Conservation (phyloP, 2,329 filamentous ascomycete species). For the Pyrenochaeta sp. region DNA sequence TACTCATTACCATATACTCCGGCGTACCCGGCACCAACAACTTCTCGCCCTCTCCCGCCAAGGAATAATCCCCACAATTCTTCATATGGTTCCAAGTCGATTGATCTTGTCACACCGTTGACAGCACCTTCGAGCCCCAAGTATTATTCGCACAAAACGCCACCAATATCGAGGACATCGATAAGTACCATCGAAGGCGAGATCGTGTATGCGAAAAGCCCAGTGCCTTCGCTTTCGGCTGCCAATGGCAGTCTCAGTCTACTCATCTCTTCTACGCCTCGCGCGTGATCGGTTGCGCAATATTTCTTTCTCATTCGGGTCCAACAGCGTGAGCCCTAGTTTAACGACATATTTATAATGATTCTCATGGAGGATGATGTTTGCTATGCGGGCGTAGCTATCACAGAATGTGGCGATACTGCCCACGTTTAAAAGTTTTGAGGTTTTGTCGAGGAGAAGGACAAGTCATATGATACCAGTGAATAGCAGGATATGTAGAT, state of each 20-base stretch:
- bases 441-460: not conserved
- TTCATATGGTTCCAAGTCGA: conserved; percentile 51
- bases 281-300: not conserved
- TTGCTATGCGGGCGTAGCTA: conserved; percentile 1
- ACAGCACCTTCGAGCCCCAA: conserved; percentile 46
- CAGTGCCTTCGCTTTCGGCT: conserved; percentile 41
- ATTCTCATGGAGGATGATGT: not conserved
- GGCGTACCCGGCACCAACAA: conserved; percentile 45
- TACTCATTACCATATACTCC: conserved; percentile 55
- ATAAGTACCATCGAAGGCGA: conserved; percentile 48
- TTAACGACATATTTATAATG: not conserved
- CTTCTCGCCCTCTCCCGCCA: conserved; percentile 48
- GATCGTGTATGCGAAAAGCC: conserved; percentile 47
- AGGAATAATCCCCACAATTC: conserved; percentile 50
- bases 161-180: conserved; percentile 42
- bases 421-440: not conserved
- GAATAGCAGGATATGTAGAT: not conserved
- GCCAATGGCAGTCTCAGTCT: conserved; percentile 50
- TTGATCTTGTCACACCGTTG: conserved; percentile 56
- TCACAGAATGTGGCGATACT: not conserved
- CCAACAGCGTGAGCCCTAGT: not conserved
- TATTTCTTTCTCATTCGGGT: not conserved
- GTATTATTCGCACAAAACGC: conserved; percentile 44
- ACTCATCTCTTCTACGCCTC: conserved; percentile 42
- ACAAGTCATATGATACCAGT: not conserved